Evolutionary conservation across 2,329 filamentous ascomycete species (phyloP).

Genomic region (Colletotrichum lini): DNA sequence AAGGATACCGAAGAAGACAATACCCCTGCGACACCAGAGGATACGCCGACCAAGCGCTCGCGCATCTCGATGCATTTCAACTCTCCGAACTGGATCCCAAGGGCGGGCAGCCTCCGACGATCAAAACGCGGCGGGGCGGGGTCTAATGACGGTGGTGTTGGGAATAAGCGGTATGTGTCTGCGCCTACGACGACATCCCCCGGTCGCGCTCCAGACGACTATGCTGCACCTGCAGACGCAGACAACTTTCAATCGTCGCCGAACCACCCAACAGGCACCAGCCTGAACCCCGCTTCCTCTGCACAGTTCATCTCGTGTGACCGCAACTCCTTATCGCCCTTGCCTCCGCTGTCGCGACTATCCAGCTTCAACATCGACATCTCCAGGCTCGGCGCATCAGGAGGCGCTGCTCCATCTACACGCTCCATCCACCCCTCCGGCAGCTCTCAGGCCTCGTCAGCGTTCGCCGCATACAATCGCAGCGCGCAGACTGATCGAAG

Average conservation of each 20-base stretch:
- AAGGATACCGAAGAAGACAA: conserved; percentile 23
- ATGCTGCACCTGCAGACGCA: conserved; percentile 25
- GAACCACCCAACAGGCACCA: conserved; percentile 49
- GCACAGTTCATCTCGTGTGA: conserved; percentile 52
- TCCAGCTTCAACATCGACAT: conserved; percentile 70
- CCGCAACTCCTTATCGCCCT: conserved; percentile 68
- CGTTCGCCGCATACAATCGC: conserved; percentile 58
- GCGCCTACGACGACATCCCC: conserved; percentile 60
- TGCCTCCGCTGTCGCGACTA: conserved; percentile 67
- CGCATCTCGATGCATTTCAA: conserved; percentile 72
- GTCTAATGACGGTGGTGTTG: conserved; percentile 54
- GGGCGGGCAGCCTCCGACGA: conserved; percentile 69
- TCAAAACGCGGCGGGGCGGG: conserved; percentile 65
- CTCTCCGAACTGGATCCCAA: conserved; percentile 71
- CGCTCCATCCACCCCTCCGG: conserved; percentile 60
- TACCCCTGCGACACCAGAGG: conserved; percentile 50
- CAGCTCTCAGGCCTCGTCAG: conserved; percentile 58
- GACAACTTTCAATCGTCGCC: conserved; percentile 45
- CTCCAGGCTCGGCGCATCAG: conserved; percentile 62
- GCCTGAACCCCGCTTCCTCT: conserved; percentile 46
- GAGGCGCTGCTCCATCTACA: conserved; percentile 53
- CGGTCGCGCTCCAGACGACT: conserved; percentile 47
- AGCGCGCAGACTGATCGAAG: conserved; percentile 64
- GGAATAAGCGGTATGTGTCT: conserved; percentile 67
- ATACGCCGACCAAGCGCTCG: conserved; percentile 60